A percentile compares a stretch with the other conserved stretches of the same genome.
These are phyloP conservation scores for Verbena officinalis DNA, from an alignment of 257 asterid species.

Conservation along the genomic window DNA sequence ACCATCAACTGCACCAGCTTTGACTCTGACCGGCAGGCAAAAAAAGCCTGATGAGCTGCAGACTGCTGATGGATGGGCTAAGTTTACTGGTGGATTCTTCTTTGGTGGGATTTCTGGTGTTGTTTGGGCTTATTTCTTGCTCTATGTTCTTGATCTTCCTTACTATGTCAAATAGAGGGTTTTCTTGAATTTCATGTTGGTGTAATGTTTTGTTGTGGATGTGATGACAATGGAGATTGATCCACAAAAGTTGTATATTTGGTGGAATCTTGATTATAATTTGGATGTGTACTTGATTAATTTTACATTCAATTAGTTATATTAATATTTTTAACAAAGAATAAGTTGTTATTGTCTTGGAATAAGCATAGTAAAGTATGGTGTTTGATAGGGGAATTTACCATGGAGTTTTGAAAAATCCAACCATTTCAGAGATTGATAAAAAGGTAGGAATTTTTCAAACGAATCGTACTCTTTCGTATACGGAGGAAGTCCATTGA, in stretches of 20 bases:
- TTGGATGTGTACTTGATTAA: no score
- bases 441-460: no score
- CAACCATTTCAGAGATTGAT: no score
- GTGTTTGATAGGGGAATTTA: no score
- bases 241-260: conserved; percentile 8
- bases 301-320: neutral
- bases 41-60: conserved; percentile 84
- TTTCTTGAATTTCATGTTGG: neutral
- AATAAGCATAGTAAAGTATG: no score
- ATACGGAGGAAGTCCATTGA: no score
- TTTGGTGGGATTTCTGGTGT: conserved; percentile 98
- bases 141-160: conserved; percentile 86
- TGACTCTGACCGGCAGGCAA: conserved; percentile 85
- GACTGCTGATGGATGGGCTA: conserved; percentile 94
- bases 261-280: neutral
- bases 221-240: conserved; percentile 24
- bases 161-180: conserved; percentile 64
- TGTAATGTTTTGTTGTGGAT: conserved; percentile 6
- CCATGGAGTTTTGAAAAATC: no score
- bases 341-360: no score
- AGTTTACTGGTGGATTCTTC: conserved; percentile 96
- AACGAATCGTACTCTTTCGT: no score
- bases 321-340: no score
- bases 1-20: conserved; percentile 68
- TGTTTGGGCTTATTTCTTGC: conserved; percentile 68